Evolutionary conservation across 2,329 filamentous ascomycete species (phyloP), one percentile per base, ranked within the genome.

Genomic region (Penicillium palitans): DNA sequence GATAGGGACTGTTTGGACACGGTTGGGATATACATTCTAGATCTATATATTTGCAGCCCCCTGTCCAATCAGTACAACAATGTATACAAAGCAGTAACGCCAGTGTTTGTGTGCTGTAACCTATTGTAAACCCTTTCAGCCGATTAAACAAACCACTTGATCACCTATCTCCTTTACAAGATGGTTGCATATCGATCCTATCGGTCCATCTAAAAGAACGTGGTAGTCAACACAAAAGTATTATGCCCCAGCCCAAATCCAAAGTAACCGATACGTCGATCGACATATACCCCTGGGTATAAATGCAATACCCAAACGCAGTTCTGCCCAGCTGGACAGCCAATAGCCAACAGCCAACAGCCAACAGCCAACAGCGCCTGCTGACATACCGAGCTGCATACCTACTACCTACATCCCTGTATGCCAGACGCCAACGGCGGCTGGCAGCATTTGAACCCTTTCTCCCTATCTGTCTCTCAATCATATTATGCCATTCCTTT

Each of bases 281-380:
- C 42, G 21, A 41, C 35, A 47, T 41, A 47, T 35, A 46, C 33
- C 35, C 44, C 45, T 50, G 17, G 37, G 19, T 29, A 19, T 31
- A 53, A 39, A 52, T 46, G 49, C 55, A 46, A 40, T 48, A 21
- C 50, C 49, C 42, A 41, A 41, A 53, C 35, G 49, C 49, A 57
- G 19, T 33, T 15, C 31, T 57, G 42, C 49, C 55, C 48, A 57
- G 55, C 42, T 37, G 15, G 35, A 41, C 27, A 33, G 21, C 39
- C 25, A 41, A 41, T 21, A 25, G 33, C 10, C 29, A 41, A 35
- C 27, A 19, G 33, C 10, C 29, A 40, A 35, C 21, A 25, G 33
- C 10, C 12, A 40, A 35, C 27, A 25, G 21, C 46, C 19, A 41
- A 41, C 37, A 25, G 33, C 15, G 24, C 39, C 17, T 10, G 25